Conservation (phyloP, 1,284 basidiomycete genomes). For the Microstroma glucosiphilum region DNA sequence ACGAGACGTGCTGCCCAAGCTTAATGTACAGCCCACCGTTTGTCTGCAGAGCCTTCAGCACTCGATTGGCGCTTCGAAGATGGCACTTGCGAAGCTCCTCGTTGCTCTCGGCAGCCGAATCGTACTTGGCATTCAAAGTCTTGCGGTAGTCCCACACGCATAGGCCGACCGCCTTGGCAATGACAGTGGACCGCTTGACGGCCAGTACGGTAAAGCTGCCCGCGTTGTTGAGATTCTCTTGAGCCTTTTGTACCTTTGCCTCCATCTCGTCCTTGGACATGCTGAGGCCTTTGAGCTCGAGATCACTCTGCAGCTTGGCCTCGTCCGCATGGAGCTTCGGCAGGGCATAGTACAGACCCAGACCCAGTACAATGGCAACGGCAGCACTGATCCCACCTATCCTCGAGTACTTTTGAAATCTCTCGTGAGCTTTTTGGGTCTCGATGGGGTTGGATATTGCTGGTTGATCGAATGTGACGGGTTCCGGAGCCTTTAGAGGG, state of each 20-base stretch:
- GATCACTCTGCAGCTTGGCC: background rate
- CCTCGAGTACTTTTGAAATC: conserved; percentile 31
- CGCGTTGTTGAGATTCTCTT: conserved; percentile 18
- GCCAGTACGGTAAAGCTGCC: conserved; percentile 32
- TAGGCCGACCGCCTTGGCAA: conserved; percentile 46
- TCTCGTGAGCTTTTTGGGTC: conserved; percentile 39
- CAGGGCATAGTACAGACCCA: conserved; percentile 20
- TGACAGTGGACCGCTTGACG: conserved; percentile 38
- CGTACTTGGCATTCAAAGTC: conserved; percentile 34
- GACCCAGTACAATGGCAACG: conserved; percentile 18
- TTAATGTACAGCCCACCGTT: conserved; percentile 95
- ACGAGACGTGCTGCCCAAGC: conserved; percentile 60
- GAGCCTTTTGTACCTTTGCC: conserved; percentile 26
- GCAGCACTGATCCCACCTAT: conserved; percentile 13
- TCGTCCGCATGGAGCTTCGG: conserved; percentile 32
- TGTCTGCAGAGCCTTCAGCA: conserved; percentile 41
- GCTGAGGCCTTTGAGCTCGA: conserved; percentile 20
- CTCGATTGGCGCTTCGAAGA: conserved; percentile 43
- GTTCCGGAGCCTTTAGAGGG: conserved; percentile 27
- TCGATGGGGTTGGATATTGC: conserved; percentile 45
- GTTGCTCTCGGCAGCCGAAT: conserved; percentile 23
- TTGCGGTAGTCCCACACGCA: conserved; percentile 49
- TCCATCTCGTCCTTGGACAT: conserved; percentile 39
- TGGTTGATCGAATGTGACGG: conserved; percentile 44
- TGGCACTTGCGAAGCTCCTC: conserved; percentile 46